Evolutionary conservation across 225 moss, liverwort and hornwort genomes (phyloP), one percentile per base, ranked within the genome.

Genomic region (Sphagnum tenellum): DNA sequence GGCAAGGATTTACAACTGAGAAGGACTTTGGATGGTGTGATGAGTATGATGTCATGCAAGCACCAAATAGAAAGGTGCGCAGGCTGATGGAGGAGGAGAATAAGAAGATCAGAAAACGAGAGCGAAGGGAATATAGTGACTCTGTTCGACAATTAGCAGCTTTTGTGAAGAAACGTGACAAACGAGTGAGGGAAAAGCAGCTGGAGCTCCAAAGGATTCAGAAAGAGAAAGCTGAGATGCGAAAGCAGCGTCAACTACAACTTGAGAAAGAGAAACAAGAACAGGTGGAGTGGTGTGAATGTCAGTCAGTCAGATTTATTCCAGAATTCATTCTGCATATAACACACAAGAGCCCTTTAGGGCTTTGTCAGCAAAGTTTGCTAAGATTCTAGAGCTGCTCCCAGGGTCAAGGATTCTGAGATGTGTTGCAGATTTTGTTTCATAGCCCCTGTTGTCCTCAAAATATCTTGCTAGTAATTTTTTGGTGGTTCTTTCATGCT

Each of bases 21-120:
- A 98, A 98, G 64, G 90, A 98, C 73, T 98, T 92, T 48, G 81
- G 83, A 12, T 98, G 98, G 98, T 90, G 93, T 69, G 96, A 98
- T 70, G 76, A 78, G 60, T 93, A 90, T 52, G 85, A 86, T 72
- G 71, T 81, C 7, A 75, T 93, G 49, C 78, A 85, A 70, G 93
- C 81, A 1, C 85, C 88, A 0, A 98, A 87, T 47, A 69, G 96
- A 13, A 90, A 93, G 73, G 78, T 81, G 48, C 75, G 96, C 50
- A 77, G 96, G 29, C 74, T 90, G 29, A 87, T 90, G 93, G 96
- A 93, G 57, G 93, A 92, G 68, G 93, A 98, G 67, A 98, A 98
- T 60, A 82, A 76, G 6, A 98, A 93, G 71, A 80, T 87, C 44
- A 62, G 96, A 69, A 98, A 90, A 74, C 72, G 68, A 61, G 82